Evolutionary conservation across 2,329 filamentous ascomycete species (phyloP).

Genomic region (Fusarium equiseti): DNA sequence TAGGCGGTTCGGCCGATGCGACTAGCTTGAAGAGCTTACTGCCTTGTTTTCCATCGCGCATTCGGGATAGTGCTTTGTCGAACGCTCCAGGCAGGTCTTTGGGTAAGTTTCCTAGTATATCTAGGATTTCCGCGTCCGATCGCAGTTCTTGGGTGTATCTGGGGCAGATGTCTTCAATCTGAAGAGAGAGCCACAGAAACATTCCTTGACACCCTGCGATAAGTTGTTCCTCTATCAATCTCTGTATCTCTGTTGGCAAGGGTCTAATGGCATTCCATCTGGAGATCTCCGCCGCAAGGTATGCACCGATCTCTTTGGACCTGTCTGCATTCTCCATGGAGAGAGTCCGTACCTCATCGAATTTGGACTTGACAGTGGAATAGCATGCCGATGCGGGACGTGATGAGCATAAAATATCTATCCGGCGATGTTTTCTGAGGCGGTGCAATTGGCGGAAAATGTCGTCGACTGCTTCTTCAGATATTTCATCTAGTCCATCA

Average conservation of each 20-base stretch:
- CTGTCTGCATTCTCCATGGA: background rate
- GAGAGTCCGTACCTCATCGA: rapidly evolving
- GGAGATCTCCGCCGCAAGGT: rapidly evolving
- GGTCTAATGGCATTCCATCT: background rate
- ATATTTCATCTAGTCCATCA: background rate
- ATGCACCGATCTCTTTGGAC: background rate
- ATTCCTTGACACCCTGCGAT: rapidly evolving
- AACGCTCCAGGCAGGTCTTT: background rate
- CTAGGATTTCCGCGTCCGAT: rapidly evolving
- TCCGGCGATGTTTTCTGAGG: rapidly evolving
- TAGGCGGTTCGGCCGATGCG: background rate
- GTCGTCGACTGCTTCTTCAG: background rate
- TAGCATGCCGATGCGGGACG: background rate
- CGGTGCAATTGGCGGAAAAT: rapidly evolving
- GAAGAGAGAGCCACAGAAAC: background rate
- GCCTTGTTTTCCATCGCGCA: rapidly evolving
- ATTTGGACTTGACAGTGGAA: rapidly evolving
- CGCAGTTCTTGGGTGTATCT: background rate
- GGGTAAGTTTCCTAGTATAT: background rate
- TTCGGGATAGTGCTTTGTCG: rapidly evolving
- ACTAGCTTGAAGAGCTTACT: background rate
- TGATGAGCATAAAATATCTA: background rate
- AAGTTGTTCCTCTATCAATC: rapidly evolving
- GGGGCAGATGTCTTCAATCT: background rate
- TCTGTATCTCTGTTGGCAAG: background rate